Evolutionary conservation across 345 rosid genomes (phyloP).

Genomic region (Lagerstroemia speciosa): DNA sequence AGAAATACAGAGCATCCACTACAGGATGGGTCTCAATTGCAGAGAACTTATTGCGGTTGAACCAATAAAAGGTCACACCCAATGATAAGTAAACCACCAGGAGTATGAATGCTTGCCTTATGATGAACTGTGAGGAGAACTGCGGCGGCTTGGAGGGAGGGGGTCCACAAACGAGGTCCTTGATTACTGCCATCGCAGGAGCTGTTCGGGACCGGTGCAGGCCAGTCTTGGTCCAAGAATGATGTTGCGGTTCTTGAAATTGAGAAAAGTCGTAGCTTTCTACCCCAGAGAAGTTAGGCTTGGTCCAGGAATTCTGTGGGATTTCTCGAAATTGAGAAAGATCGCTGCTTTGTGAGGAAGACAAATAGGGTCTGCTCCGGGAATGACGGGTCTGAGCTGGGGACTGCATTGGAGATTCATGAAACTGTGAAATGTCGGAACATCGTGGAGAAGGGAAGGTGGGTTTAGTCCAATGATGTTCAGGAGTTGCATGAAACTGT

Average conservation of each 20-base stretch:
- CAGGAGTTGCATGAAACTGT: neutral
- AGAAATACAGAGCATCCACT: conserved; percentile 85
- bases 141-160: conserved; percentile 40
- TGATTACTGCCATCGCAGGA: conserved; percentile 71
- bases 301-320: neutral
- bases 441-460: conserved; percentile 1
- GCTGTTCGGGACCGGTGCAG: conserved; percentile 79
- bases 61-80: conserved; percentile 64
- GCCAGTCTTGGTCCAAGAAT: conserved; percentile 15
- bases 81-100: conserved; percentile 51
- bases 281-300: conserved; percentile 4
- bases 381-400: conserved; percentile 15
- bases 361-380: conserved; percentile 11
- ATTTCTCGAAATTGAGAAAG: conserved; percentile 20
- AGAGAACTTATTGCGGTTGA: conserved; percentile 38
- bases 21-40: conserved; percentile 66
- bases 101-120: conserved; percentile 43
- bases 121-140: conserved; percentile 42
- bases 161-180: conserved; percentile 25
- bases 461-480: neutral
- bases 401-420: conserved; percentile 11
- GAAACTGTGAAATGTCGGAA: neutral
- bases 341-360: conserved; percentile 6
- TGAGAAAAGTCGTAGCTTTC: conserved; percentile 14
- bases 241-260: neutral